phyloP scores from a whole-genome alignment of 768 basidiomycete species.

The Podaxis sp. region DNA sequence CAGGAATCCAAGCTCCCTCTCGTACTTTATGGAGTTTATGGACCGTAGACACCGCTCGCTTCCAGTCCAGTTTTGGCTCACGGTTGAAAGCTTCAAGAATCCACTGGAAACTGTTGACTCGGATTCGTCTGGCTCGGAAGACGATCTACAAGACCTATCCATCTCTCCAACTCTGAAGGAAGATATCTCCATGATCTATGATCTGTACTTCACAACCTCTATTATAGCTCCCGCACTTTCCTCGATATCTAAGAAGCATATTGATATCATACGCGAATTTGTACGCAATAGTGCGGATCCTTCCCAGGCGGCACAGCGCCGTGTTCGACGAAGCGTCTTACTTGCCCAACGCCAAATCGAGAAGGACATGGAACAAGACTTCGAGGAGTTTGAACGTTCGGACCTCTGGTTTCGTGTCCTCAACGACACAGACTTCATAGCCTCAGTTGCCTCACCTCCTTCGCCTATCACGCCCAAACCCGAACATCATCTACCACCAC shows the following conservation, averaged over 20 bases:
- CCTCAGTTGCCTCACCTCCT: slow-evolving; percentile 11
- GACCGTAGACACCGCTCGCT: slow-evolving; percentile 82
- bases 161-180: slow-evolving; percentile 68
- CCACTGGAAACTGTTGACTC: slow-evolving; percentile 85
- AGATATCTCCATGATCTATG: slow-evolving; percentile 87
- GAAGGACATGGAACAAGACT: slow-evolving; percentile 88
- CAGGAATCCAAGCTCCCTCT: slow-evolving; percentile 84
- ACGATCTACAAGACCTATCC: slow-evolving; percentile 50
- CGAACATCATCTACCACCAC: neutral
- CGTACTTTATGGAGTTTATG: slow-evolving; percentile 99
- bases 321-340: slow-evolving; percentile 77
- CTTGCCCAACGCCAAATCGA: slow-evolving; percentile 84
- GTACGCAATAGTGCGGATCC: slow-evolving; percentile 44
- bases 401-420: slow-evolving; percentile 93
- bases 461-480: slow-evolving; percentile 8
- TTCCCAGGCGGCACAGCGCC: slow-evolving; percentile 42
- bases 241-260: slow-evolving; percentile 66
- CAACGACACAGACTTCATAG: slow-evolving; percentile 56
- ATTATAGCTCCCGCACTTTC: slow-evolving; percentile 57
- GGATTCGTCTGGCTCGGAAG: slow-evolving; percentile 61
- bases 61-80: slow-evolving; percentile 96
- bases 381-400: slow-evolving; percentile 82
- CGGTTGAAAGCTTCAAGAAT: slow-evolving; percentile 97
- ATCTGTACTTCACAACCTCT: slow-evolving; percentile 75
- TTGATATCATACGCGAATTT: slow-evolving; percentile 68